A percentile compares a stretch with the other conserved stretches of the same genome.
Evolutionary conservation across 176 grass and related monocot species (phyloP).

Genomic region (Zea mays): DNA sequence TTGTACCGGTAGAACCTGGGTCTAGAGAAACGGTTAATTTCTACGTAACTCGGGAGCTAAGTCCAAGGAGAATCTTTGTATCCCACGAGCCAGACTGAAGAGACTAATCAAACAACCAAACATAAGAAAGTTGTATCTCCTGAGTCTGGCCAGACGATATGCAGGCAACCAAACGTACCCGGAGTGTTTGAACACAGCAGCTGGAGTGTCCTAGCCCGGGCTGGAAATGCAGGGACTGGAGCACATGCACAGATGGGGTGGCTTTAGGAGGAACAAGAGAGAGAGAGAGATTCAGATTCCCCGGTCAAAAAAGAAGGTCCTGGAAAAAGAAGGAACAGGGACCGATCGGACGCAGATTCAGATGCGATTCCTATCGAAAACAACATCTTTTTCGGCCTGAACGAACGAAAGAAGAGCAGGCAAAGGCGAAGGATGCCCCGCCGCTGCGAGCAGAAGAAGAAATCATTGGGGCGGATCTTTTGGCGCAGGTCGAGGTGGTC

Average conservation of each 20-base stretch:
- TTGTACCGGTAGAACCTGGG: too few relatives aligned
- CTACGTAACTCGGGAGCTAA: too few relatives aligned
- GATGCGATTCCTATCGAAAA: slow-evolving; percentile 6
- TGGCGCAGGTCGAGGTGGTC: not conserved
- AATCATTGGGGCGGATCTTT: slow-evolving; percentile 7
- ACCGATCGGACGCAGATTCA: not conserved
- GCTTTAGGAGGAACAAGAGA: slow-evolving; percentile 18
- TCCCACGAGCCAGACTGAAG: too few relatives aligned
- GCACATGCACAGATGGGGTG: not conserved
- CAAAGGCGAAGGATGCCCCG: not conserved
- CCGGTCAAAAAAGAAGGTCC: slow-evolving; percentile 32
- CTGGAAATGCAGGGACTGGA: not conserved
- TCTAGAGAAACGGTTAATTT: too few relatives aligned
- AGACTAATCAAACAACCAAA: too few relatives aligned
- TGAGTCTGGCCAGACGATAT: too few relatives aligned
- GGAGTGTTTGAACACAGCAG: too few relatives aligned
- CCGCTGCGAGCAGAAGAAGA: not conserved
- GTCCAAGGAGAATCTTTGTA: too few relatives aligned
- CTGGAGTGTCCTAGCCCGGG: not conserved
- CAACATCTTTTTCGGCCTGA: not conserved
- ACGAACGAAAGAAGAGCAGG: not conserved
- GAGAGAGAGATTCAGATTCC: not conserved
- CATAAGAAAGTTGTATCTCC: too few relatives aligned
- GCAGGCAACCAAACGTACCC: too few relatives aligned
- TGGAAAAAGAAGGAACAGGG: slow-evolving; percentile 30